Base-by-base conservation (phyloP, 129 eudicot genomes). In the Arctium minus region DNA sequence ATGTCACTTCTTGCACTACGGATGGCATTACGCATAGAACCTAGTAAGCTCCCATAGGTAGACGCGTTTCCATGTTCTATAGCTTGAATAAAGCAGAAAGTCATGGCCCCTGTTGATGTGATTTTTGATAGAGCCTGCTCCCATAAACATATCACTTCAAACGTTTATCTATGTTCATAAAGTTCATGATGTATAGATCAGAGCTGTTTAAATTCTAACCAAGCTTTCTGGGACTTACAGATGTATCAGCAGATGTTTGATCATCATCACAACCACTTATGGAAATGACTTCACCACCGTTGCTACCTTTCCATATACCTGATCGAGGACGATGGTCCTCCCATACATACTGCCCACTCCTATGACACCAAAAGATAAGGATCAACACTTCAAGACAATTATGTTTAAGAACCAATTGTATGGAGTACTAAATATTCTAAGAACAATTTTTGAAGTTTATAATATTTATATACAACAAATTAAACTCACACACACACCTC, bases 261-360 rank as follows among this genome's bases (percentile, higher is more conserved):
- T 92, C 88, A 83, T 92, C 94, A 64, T 88, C 92, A 86, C 94
- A 92, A 27, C 94, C 94, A 64, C 89, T 90, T 39, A 92, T 42
- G 37, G 94, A 92, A 31, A 92, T 74, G 36, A 91, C 97, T 68
- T 86, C 86, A 65, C 97, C 97, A 2, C 97, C 97, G 33, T 72
- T 86, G 39, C 88, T 92, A 56, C 97, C 97, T 88, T 88, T 92
- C 79, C 86, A 90, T 36, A 75, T 82, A 17, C 85, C 79, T 2
- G 88, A 75, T 72, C 60, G 77, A 64, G 69, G 73, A 6, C 89
- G 79, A 68, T 87, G 89, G 22, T 87, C 93, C 76, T 87, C 87
- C 96, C 96, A 91, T 38, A 72, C 3, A 70, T 88, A 85, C 75
- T 83, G 87, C 84, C 92, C 60, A 37, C 83, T 88, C 96, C 90